Base-by-base conservation (phyloP, 2,329 filamentous ascomycete genomes). In the Fusarium subglutinans region DNA sequence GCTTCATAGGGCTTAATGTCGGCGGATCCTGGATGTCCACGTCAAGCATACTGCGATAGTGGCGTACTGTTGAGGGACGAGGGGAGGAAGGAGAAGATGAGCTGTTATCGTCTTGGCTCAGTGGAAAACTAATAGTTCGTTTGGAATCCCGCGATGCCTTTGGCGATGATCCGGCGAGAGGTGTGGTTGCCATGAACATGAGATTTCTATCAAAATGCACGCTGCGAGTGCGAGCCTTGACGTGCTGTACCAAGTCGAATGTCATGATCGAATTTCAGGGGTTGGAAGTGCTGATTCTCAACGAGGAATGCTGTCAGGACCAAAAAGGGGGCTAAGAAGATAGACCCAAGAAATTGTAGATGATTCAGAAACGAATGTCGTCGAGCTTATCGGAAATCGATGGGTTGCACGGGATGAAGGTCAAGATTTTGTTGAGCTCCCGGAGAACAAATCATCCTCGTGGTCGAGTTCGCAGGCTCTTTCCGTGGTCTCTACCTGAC, bases 41-140 rank as follows among this genome's bases (percentile, higher is more conserved):
- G 51, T 87, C 85, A 26, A 89, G 82, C 88, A 90, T 87, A 79
- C 87, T 90, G 67, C 86, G 84, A 73, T 85, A 88, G 48, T 82
- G 82, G 12, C 73, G 81, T 41, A 78, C 63, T 9, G 74, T 76
- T n/a, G 55, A 59, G 26, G 74, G 63, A 5, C 71, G 48, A 41
- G 59, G 61, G 14, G 73, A 56, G 7, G 72, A 38, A 17, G 50
- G 24, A 26, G 67, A 63, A 24, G 59, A 57, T 18, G 58, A 47
- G 12, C 50, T 38, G 20, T 41, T 14, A 30, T 71, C 74, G 15
- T 73, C 73, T 43, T 76, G 69, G 13, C 55, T 74, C 20, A 62
- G 51, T 2, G 79, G 73, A 33, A 79, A 73, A 73, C 79, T 82
- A 75, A 78, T 80, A 48, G 84, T 82, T 70, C 84, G 82, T 68